phyloP scores from a whole-genome alignment of 1,284 basidiomycete genomes.

The Mycena sp. region DNA sequence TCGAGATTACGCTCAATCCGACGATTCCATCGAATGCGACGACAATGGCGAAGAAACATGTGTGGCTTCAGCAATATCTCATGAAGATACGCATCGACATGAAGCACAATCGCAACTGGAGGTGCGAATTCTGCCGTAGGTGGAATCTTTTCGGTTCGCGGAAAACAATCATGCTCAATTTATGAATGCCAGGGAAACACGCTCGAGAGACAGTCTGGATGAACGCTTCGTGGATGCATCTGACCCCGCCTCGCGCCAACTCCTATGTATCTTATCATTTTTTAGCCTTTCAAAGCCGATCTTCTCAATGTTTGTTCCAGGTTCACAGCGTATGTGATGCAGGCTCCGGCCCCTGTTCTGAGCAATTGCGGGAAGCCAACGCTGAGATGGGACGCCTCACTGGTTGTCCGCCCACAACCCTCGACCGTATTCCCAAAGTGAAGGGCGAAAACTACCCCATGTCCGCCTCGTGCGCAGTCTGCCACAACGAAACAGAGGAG shows the following conservation, averaged over 20 bases:
- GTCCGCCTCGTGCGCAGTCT: constrained; percentile 13
- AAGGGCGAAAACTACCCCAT: background rate
- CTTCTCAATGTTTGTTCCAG: background rate
- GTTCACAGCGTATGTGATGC: constrained; percentile 19
- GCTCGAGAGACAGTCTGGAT: constrained; percentile 18
- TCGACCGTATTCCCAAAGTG: background rate
- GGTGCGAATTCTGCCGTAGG: constrained; percentile 25
- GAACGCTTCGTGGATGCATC: constrained; percentile 12
- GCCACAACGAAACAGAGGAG: constrained; percentile 5
- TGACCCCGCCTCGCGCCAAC: background rate
- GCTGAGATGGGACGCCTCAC: background rate
- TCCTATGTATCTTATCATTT: constrained; percentile 15
- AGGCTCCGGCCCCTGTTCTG: constrained; percentile 1
- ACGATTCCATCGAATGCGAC: constrained; percentile 1
- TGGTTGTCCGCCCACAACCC: background rate
- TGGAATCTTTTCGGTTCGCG: no score
- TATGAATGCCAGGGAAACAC: background rate
- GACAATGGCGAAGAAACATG: background rate
- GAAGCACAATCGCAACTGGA: constrained; percentile 26
- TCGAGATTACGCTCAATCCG: constrained; percentile 9
- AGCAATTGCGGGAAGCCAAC: background rate
- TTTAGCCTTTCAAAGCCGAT: background rate
- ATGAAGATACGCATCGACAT: constrained; percentile 1
- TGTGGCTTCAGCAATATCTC: constrained; percentile 8
- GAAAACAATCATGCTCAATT: no score